Evolutionary conservation across 2,329 filamentous ascomycete genomes (phyloP).

Genomic region (Pseudogymnoascus sp.): DNA sequence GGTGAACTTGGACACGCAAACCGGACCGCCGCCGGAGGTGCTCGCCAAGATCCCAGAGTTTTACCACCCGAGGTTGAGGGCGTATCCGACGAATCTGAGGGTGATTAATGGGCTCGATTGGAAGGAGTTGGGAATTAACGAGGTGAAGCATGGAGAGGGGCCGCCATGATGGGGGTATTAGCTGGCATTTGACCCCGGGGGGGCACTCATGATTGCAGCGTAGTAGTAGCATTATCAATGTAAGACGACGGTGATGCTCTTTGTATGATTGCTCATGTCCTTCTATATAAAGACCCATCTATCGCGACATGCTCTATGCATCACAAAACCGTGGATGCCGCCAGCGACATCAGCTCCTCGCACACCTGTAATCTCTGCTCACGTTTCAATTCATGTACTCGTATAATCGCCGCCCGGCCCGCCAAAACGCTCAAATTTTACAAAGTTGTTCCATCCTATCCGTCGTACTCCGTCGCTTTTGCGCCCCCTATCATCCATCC

Average conservation of each 20-base stretch:
- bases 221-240: not conserved
- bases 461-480: not conserved
- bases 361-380: not conserved
- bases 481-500: not conserved
- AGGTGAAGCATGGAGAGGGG: not conserved
- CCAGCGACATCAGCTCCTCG: not conserved
- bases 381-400: slow-evolving; percentile 5
- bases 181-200: not conserved
- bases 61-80: not conserved
- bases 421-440: slow-evolving; percentile 8
- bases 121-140: not conserved
- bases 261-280: slow-evolving; percentile 8
- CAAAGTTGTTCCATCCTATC: not conserved
- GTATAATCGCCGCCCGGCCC: not conserved
- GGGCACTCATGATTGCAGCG: not conserved
- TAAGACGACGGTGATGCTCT: not conserved
- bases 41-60: not conserved
- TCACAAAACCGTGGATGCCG: not conserved
- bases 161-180: not conserved
- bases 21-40: not conserved
- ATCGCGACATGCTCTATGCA: slow-evolving; percentile 6
- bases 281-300: slow-evolving; percentile 4
- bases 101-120: slow-evolving; percentile 3
- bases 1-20: not conserved
- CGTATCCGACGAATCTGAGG: slow-evolving; percentile 7